Base-by-base conservation (phyloP, 148 eudicot species). In the Hydrangea macrophylla region DNA sequence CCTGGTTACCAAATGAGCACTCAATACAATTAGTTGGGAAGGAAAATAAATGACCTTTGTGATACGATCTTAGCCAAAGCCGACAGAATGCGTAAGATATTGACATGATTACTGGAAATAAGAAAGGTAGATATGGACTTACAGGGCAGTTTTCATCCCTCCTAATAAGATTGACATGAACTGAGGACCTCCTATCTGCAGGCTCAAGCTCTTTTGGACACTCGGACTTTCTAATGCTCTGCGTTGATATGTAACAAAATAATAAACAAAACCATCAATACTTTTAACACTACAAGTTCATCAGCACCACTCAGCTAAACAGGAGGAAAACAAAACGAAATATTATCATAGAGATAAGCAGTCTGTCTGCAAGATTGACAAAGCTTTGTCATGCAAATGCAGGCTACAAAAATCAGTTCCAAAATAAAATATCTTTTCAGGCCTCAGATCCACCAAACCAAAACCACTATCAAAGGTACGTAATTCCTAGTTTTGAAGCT, bases 151-250 rank as follows among this genome's bases (percentile, higher is more conserved):
- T 59, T 75, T 82, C 84, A 62, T 79, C 83, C 76, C 75, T 84
- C 67, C 84, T 73, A 20, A 76, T 82, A 51, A 84, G 88, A 71
- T 80, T 84, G 67, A 86, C 88, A 60, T 80, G 82, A 65, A 86
- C 91, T 15, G 77, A 68, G 30, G 84, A 55, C 71, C 82, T 71
- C 76, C 80, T 70, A 64, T 86, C 84, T 9, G 75, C 84, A 44
- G 91, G 84, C 67, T 81, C 86, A 54, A 86, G 88, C 85, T 86
- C 91, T 64, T 73, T 80, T 22, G 91, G 91, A 64, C 88, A 86
- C 65, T 81, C 86, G 0, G 86, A 84, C 55, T 78, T 81, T 67
- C 67, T 76, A 61, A 86, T 84, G 81, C 86, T 84, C 91, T 86
- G 80, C 70, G 75, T 70, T 26, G 59, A 39, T 30, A 68, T 15